These are phyloP conservation scores for Suillus subluteus DNA, from an alignment of 768 basidiomycete genomes.

Conservation along the genomic window DNA sequence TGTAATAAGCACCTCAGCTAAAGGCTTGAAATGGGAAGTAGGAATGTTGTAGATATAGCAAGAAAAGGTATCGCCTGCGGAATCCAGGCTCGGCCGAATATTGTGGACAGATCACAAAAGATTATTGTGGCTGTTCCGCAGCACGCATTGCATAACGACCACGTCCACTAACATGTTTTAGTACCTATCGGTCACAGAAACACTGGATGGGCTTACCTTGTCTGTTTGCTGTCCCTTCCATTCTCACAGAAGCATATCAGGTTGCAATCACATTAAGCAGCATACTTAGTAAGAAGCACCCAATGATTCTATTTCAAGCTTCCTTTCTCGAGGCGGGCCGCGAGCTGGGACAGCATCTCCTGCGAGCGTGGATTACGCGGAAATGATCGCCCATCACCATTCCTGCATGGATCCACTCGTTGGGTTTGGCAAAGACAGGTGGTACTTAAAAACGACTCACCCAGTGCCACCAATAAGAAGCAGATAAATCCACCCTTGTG, in stretches of 20 bases:
- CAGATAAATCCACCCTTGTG: slow-evolving; percentile 55
- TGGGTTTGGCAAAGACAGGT: background rate
- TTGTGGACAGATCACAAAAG: background rate
- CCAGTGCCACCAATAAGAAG: slow-evolving; percentile 64
- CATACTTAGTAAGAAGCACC: background rate
- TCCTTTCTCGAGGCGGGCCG: slow-evolving; percentile 54
- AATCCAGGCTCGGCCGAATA: background rate
- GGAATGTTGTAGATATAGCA: background rate
- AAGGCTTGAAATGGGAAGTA: background rate
- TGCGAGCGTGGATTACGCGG: slow-evolving; percentile 72
- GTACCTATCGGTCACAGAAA: no score
- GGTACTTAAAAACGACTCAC: slow-evolving; percentile 43
- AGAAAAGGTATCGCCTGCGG: background rate
- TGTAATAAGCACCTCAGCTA: background rate
- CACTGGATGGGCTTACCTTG: background rate
- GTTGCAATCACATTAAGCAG: background rate
- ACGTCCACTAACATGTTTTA: background rate
- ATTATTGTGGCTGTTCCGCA: background rate
- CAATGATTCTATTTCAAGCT: background rate
- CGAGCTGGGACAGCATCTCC: slow-evolving; percentile 66
- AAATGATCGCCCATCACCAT: slow-evolving; percentile 70
- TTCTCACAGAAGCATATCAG: background rate
- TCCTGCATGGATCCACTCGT: slow-evolving; percentile 37
- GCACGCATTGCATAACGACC: background rate
- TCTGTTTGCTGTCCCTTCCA: background rate